Base-by-base conservation (phyloP, 2,329 filamentous ascomycete genomes). In the Colletotrichum lini region DNA sequence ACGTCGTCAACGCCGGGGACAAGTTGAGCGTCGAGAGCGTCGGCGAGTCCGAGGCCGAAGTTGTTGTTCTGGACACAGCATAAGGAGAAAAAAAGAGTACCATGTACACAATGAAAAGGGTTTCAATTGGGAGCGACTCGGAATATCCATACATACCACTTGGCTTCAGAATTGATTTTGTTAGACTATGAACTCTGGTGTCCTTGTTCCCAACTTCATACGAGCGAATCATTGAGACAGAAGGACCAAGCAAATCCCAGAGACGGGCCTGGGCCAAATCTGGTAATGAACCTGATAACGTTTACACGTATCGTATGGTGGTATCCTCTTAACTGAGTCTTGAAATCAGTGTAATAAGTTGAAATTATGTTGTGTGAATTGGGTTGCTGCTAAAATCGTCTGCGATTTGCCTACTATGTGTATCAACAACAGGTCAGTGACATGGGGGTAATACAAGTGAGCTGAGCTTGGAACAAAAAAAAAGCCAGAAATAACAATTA, bases 41-140 rank as follows among this genome's bases (percentile, higher is more conserved):
- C 45, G 92, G 92, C 2, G 89, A 90, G 67, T 91, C 79, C 0
- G 91, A 93, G 74, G 91, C 91, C 0, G 92, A 94, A 81, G 89
- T 93, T n/a, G 80, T 93, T 61, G 84, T 93, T 47, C 78, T 93
- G 74, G 91, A 93, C 77, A 92, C 89, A 53, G 86, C 89, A 58
- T 91, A 81, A 64, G 13, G 53, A 23, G 54, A 23, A 21, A 35
- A 42, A 21, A 26, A 42, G 16, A 26, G 53, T 56, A 65, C 61
- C 38, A 57, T 7, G 45, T 45, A 3, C 26, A 50, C 21, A 40
- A 57, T 54, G 58, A 38, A 45, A 61, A 30, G 4, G 9, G 6
- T 18, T 70, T 44, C 21, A 15, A 42, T 47, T 56, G 42, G 23
- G 38, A 66, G 64, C 62, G 54, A 52, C 35, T 44, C 44, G 47